phyloP scores from a whole-genome alignment of 1,284 basidiomycete genomes.

The Tilletiopsis washingtonensis region DNA sequence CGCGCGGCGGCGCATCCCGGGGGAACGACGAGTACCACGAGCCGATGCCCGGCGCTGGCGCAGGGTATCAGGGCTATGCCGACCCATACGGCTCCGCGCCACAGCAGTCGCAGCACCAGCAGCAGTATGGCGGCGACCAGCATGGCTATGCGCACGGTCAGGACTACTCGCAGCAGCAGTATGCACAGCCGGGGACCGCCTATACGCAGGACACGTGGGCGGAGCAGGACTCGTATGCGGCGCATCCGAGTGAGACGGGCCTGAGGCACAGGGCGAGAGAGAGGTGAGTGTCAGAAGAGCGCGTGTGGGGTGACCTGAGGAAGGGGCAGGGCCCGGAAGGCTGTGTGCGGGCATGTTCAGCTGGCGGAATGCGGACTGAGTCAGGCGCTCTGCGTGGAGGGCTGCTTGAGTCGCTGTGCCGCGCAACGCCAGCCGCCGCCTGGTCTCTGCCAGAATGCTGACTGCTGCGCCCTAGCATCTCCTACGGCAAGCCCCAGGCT shows the following conservation, averaged over 20 bases:
- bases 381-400: neutral
- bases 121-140: neutral
- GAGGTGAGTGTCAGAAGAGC: slow-evolving; percentile 1
- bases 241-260: neutral
- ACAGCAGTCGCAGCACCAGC: neutral
- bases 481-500: neutral
- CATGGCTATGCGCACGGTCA: neutral
- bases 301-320: neutral
- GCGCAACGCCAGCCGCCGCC: neutral
- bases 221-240: neutral
- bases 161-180: no score
- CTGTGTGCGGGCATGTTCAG: neutral
- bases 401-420: neutral
- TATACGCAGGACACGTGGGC: neutral
- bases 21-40: neutral
- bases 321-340: neutral
- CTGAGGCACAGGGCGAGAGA: neutral
- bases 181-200: no score
- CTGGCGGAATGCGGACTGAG: neutral
- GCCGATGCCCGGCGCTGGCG: no score
- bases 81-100: neutral
- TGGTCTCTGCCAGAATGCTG: neutral
- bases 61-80: no score
- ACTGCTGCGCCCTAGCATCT: no score
- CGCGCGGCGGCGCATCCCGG: neutral